Evolutionary conservation across 179 eudicot species (phyloP), one percentile per base, ranked within the genome.

Genomic region (Spergularia azorica): DNA sequence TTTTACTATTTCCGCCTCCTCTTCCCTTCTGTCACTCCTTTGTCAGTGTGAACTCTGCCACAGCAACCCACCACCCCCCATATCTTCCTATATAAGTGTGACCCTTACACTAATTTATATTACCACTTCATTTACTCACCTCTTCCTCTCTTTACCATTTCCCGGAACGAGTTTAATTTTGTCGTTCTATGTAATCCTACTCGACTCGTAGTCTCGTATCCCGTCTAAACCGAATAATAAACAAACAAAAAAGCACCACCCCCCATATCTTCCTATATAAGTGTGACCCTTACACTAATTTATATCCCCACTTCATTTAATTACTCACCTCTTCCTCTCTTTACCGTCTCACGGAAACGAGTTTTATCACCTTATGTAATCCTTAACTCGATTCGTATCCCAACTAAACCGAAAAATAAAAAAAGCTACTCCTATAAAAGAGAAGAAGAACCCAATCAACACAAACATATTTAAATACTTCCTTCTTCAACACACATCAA

Each of bases 1-100:
- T 43, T 43, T 43, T 43, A 43, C 8, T 43, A 6, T 43, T 43
- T 43, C 8, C 48, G 0, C 48, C 48, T 43, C 18, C 4, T 16
- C n/a, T 2, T 38, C 16, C 20, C 46, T 63, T 26, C 7, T 63
- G 66, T 63, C 66, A 63, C 66, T 63, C 66, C 39, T 21, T 63
- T 63, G 66, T 63, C 66, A 63, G 66, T 63, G 43, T 63, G 41
- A 26, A 63, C 0, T 63, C 66, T 63, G 39, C 66, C 66, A 32
- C 66, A 13, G 5, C 62, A 17, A 17, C 62, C 9, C 62, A n/a
- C 62, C 7, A 58, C 18, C 62, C 17, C 21, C 36, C 11, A 3
- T 18, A 20, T 61, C 17, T 17, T 56, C 16, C 7, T 56, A 12
- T 10, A 54, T 14, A 13, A 56, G n/a, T 18, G 20, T 36, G 21